Base-by-base conservation (phyloP, 1,284 basidiomycete genomes). In the Malassezia brasiliensis region DNA sequence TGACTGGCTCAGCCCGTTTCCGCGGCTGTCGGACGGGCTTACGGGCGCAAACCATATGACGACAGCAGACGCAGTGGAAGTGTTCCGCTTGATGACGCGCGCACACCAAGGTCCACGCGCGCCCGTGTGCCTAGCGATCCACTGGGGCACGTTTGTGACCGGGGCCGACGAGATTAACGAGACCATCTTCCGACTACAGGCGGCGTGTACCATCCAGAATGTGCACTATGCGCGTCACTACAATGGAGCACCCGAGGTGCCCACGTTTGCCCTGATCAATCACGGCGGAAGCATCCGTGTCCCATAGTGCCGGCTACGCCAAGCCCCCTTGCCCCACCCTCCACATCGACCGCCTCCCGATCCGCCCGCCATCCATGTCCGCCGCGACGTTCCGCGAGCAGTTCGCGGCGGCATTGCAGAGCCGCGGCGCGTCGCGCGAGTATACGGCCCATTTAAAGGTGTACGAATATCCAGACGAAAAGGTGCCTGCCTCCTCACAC, bases 391-490 rank as follows among this genome's bases (percentile, higher is more conserved):
- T 37, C 41, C 44, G 44, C 46, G 66, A 72, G 34, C 60, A 64
- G 36, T 69, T 74, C 54, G 63, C 60, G 28, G 63, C 68, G 20
- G 69, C 72, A 14, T 57, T 74, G 10, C 64, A 62, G 41, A 55
- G 64, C 9, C 59, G 70, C 15, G 59, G 64, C 5, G 45, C 69
- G 3, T 53, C 59, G 42, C 68, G 69, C 49, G 62, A 63, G 37
- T 74, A 74, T 52, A 66, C 73, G 10, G 62, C 68, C 14, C 71
- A 74, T 56, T 52, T 74, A 51, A 73, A 73, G 52, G 66, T 74
- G 34, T 72, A 65, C 63, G 72, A 74, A 47, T 53, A 61, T 2
- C 57, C 63, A 11, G 56, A 62, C 2, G 60, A 42, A 0, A 32
- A 28, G 3, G 44, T 36, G 20, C 14, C 36, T 5, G 50, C 36